Evolutionary conservation across 2,329 filamentous ascomycete species (phyloP).

Genomic region (Proliferodiscus dingleyae): DNA sequence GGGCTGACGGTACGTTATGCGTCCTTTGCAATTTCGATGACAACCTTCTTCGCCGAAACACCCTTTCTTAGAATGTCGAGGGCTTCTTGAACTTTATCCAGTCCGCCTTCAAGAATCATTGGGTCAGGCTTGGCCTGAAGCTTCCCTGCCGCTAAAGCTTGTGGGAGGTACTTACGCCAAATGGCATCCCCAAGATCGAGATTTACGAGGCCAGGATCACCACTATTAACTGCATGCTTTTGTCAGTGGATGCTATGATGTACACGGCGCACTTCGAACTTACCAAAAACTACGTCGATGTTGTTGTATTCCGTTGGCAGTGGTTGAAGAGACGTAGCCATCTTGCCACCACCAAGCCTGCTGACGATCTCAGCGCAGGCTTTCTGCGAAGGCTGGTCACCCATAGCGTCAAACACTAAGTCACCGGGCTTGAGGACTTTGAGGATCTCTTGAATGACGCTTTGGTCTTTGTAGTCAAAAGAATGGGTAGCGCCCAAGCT

Average conservation of each 20-base stretch:
- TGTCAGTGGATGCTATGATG: constrained; percentile 14
- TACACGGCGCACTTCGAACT: constrained; percentile 13
- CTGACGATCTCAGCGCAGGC: constrained; percentile 29
- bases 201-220: constrained; percentile 25
- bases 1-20: not conserved
- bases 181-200: constrained; percentile 30
- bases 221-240: constrained; percentile 21
- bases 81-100: constrained; percentile 39
- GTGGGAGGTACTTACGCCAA: constrained; percentile 36
- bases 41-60: constrained; percentile 40
- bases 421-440: constrained; percentile 13
- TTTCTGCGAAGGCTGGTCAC: constrained; percentile 17
- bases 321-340: constrained; percentile 12
- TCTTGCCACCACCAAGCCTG: constrained; percentile 25
- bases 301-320: constrained; percentile 17
- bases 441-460: constrained; percentile 15
- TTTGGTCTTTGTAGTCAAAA: constrained; percentile 40
- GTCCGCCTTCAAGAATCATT: constrained; percentile 36
- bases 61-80: constrained; percentile 35
- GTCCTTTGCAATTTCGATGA: constrained; percentile 29
- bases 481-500: constrained; percentile 38
- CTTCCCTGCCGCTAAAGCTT: constrained; percentile 34
- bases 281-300: constrained; percentile 27
- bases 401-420: constrained; percentile 26
- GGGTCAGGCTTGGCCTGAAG: constrained; percentile 37